phyloP scores from a whole-genome alignment of 2,329 filamentous ascomycete species.

The Cercospora brassicicola region DNA sequence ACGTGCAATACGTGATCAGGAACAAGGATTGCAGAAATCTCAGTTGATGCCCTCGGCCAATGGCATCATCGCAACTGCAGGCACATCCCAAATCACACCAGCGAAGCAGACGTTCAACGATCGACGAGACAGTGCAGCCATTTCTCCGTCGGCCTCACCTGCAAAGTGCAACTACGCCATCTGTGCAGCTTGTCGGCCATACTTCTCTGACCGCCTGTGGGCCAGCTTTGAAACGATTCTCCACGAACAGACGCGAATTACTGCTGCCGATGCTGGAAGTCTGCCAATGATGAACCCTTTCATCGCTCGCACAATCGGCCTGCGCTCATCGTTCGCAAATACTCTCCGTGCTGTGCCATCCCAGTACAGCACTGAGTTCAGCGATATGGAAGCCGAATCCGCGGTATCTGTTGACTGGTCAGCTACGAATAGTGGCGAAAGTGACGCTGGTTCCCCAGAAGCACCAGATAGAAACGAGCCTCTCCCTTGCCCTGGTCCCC shows the following conservation, averaged over 20 bases:
- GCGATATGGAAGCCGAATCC: conserved; percentile 26
- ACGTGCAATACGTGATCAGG: conserved; percentile 26
- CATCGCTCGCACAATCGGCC: conserved; percentile 40
- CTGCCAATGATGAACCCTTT: conserved; percentile 42
- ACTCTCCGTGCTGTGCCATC: conserved; percentile 1
- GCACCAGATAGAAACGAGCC: conserved; percentile 24
- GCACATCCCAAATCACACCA: conserved; percentile 5
- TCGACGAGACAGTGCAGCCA: conserved; percentile 18
- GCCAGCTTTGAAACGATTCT: conserved; percentile 49
- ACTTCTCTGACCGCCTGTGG: conserved; percentile 50
- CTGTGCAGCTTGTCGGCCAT: conserved; percentile 54
- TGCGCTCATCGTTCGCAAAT: conserved; percentile 24
- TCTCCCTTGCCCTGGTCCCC: conserved; percentile 33
- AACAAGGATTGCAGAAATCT: conserved; percentile 2
- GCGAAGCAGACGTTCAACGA: conserved; percentile 2
- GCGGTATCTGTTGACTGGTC: conserved; percentile 34
- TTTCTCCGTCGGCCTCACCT: background rate
- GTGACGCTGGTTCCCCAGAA: conserved; percentile 22
- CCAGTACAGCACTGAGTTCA: conserved; percentile 34
- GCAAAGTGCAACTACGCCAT: conserved; percentile 46
- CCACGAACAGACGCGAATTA: conserved; percentile 38
- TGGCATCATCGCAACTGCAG: conserved; percentile 34
- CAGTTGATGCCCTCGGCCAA: conserved; percentile 3
- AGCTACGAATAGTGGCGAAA: conserved; percentile 28
- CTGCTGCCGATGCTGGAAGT: conserved; percentile 32